A percentile compares a stretch with the other conserved stretches of the same genome.
These are phyloP conservation scores for Ploettnerulaceae sp. DNA, from an alignment of 2,329 filamentous ascomycete genomes.

Conservation along the genomic window DNA sequence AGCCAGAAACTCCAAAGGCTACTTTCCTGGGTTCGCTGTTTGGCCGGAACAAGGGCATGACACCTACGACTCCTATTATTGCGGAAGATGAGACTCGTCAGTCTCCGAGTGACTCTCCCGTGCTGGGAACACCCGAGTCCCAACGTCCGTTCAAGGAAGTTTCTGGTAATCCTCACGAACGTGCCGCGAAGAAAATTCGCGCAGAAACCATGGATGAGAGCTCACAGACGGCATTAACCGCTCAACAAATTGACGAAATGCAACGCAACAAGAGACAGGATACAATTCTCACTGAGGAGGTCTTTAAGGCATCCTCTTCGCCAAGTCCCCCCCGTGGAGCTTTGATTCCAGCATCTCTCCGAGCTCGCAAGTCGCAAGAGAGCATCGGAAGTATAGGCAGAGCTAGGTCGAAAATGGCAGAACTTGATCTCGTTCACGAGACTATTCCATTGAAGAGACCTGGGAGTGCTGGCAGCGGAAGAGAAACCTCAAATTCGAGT, in stretches of 20 bases:
- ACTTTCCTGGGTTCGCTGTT: conserved; percentile 41
- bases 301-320: conserved; percentile 24
- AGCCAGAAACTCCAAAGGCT: conserved; percentile 40
- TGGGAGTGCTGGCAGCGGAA: conserved; percentile 67
- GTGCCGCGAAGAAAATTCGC: conserved; percentile 37
- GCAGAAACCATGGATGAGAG: conserved; percentile 60
- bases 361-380: conserved; percentile 45
- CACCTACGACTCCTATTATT: conserved; percentile 44
- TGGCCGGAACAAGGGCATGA: conserved; percentile 42
- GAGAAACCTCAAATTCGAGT: conserved; percentile 41
- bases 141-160: conserved; percentile 57
- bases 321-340: conserved; percentile 29
- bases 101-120: conserved; percentile 47
- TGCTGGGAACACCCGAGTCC: conserved; percentile 47
- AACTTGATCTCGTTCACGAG: conserved; percentile 37
- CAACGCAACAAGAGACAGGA: conserved; percentile 49
- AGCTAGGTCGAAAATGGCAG: conserved; percentile 35
- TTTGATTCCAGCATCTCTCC: conserved; percentile 37
- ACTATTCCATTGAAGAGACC: conserved; percentile 49
- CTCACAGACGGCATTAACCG: conserved; percentile 80
- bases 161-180: conserved; percentile 50
- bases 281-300: conserved; percentile 23
- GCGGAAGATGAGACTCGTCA: conserved; percentile 62
- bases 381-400: conserved; percentile 43
- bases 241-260: conserved; percentile 73